Conservation (phyloP, 192 early-diverging fungal species). For the Mortierella antarctica region DNA sequence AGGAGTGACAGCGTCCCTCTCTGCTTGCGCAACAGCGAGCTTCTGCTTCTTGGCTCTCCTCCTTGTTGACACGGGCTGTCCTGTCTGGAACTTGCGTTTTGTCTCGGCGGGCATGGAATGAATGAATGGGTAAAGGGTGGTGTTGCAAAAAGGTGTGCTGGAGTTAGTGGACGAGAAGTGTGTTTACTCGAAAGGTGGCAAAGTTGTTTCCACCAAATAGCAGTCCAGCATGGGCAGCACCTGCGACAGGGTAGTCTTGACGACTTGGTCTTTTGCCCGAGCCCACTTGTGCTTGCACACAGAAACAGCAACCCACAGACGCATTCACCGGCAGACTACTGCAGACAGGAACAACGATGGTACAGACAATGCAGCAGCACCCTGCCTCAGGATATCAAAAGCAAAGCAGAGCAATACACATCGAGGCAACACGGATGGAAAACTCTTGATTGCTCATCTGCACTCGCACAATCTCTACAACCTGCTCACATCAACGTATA, state of each 20-base stretch:
- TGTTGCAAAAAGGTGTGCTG: background rate
- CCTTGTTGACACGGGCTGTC: slow-evolving; percentile 41
- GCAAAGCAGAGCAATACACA: too few species aligned
- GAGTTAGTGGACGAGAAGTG: too few species aligned
- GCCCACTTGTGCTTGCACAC: background rate
- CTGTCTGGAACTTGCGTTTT: slow-evolving; percentile 50
- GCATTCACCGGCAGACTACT: background rate
- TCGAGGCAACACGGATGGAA: too few species aligned
- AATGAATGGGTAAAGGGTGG: background rate
- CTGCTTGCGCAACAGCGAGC: slow-evolving; percentile 18
- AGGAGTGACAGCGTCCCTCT: slow-evolving; percentile 18
- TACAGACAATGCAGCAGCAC: too few species aligned
- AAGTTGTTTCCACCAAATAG: background rate
- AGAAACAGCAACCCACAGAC: background rate
- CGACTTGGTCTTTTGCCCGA: background rate
- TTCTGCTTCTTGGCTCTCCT: slow-evolving; percentile 47
- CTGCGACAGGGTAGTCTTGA: background rate
- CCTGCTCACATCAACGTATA: background rate
- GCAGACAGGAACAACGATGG: background rate
- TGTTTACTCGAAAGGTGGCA: too few species aligned
- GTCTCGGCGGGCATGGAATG: slow-evolving; percentile 16
- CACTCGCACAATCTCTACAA: background rate
- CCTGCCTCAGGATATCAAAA: too few species aligned
- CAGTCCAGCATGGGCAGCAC: background rate
- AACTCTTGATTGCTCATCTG: too few species aligned